Conservation (phyloP, 2,329 filamentous ascomycete genomes). For the Magnaporthales sp. region DNA sequence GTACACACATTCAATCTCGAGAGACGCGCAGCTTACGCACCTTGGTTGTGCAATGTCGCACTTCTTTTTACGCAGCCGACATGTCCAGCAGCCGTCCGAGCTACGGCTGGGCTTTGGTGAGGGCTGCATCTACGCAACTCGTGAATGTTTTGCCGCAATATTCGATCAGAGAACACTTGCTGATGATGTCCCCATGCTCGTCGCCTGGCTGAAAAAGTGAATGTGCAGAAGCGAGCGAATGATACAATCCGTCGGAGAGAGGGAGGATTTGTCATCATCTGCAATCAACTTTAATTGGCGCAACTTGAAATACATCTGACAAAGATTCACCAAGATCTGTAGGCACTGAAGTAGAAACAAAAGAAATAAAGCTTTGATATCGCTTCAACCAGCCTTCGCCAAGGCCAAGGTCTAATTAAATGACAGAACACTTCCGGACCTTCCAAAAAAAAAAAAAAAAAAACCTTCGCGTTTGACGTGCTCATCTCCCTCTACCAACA, state of each 20-base stretch:
- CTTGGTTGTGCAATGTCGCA: conserved; percentile 46
- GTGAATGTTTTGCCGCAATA: neutral
- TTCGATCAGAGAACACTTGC: neutral
- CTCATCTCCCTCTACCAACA: neutral
- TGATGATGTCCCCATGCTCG: neutral
- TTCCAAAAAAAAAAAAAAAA: neutral
- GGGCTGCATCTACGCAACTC: neutral
- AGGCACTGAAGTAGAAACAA: neutral
- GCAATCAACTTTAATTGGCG: neutral
- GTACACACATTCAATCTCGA: conserved; percentile 50
- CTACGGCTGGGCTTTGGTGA: conserved; percentile 18
- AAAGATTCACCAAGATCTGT: neutral
- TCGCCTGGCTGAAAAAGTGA: neutral
- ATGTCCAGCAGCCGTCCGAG: conserved; percentile 50
- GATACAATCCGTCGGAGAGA: neutral
- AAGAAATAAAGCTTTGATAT: neutral
- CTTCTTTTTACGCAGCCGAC: conserved; percentile 51
- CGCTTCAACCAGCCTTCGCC: neutral
- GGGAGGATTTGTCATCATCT: neutral
- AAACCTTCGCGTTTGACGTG: neutral
- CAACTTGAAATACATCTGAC: neutral
- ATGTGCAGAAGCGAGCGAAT: neutral
- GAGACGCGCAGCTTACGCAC: conserved; percentile 39
- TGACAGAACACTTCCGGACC: neutral
- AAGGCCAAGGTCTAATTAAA: neutral